Base-by-base conservation (phyloP, 768 basidiomycete species). In the Lactifluus piperatus region DNA sequence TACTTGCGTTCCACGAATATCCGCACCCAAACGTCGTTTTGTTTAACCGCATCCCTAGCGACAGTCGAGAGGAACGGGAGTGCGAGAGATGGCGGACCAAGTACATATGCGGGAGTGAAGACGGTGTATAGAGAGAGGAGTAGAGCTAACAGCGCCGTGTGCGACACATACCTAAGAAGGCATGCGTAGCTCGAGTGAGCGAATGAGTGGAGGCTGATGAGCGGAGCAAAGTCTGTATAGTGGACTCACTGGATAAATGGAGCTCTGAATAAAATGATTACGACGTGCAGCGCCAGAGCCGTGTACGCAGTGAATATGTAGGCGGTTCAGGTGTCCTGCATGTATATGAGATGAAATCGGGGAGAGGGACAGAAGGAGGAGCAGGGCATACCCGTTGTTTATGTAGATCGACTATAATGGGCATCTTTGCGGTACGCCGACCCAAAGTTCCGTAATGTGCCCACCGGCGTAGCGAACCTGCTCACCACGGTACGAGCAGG, bases 1-100 rank as follows among this genome's bases (percentile, higher is more conserved):
- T 68, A 95, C 94, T 80, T 78, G 61, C 89, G 73, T 64, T 93
- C 88, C 49, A 81, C 87, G 67, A 94, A 94, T 41, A 97, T 75
- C 51, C 89, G 80, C 24, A 82, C 77, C 86, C 91, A 91, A 6
- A 80, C 79, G 68, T 84, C 76, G 44, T 86, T 77, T 46, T 77
- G 79, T 54, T 81, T 70, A 36, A 83, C 66, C 1, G 84, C 76
- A 16, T 71, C 68, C 7, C 75, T 71, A 47, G 74, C 72, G 5
- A 30, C 10, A 20, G 68, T 70, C 14, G 52, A 48, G n/a, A 58
- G 53, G 61, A 60, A 10, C 45, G 60, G 50, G 64, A 63, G 39
- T 20, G 39, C 22, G 71, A 70, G 16, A 81, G 63, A 37, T 0
- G 89, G 87, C 2, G 75, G 62, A 7, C 89, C 89, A 18, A 92